Conservation (phyloP, 164 flowering plant genomes). For the Magnolia sinica region DNA sequence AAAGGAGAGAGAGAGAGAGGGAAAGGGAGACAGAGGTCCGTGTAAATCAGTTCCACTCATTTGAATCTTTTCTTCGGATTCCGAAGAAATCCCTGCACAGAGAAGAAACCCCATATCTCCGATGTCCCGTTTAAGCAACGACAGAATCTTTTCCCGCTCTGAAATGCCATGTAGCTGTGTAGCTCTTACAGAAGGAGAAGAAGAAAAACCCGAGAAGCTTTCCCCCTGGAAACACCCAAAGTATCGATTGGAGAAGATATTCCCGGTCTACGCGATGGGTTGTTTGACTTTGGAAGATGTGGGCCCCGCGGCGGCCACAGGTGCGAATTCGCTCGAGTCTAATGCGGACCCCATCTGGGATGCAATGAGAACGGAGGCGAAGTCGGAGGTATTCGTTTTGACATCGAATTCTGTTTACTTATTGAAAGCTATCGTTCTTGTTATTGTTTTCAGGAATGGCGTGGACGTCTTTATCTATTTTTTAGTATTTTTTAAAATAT, state of each 20-base stretch:
- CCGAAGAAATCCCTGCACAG: background rate
- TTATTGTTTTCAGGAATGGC: background rate
- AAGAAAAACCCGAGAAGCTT: background rate
- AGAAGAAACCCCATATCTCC: constrained; percentile 16
- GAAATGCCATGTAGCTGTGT: background rate
- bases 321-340: background rate
- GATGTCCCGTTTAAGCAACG: constrained; percentile 21
- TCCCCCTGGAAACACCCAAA: background rate
- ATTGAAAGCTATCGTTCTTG: background rate
- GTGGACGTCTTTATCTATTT: background rate
- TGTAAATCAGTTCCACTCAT: background rate
- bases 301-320: background rate
- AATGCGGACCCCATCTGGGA: constrained; percentile 11
- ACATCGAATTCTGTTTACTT: background rate
- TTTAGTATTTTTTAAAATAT: background rate
- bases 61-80: constrained; percentile 3
- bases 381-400: constrained; percentile 4
- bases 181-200: constrained; percentile 6
- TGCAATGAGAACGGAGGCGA: constrained; percentile 16
- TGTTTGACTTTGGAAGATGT: constrained; percentile 16
- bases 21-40: background rate
- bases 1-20: background rate
- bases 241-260: constrained; percentile 48
- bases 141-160: constrained; percentile 2
- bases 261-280: constrained; percentile 64